A percentile compares a stretch with the other conserved stretches of the same genome.
phyloP scores from a whole-genome alignment of 2,329 filamentous ascomycete species.

The Aspergillus amoenus region DNA sequence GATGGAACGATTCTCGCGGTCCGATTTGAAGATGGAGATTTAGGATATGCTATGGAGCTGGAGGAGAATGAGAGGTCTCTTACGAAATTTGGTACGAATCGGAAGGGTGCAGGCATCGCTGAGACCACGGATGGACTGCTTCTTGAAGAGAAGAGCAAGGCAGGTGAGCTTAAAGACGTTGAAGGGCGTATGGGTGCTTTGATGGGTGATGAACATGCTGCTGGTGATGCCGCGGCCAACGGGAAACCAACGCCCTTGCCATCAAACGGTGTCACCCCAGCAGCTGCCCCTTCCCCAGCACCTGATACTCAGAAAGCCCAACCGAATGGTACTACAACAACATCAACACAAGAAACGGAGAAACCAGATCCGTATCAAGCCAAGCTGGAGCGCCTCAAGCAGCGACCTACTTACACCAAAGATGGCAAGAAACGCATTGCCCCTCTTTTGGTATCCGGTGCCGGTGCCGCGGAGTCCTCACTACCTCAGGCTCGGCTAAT shows the following conservation, averaged over 20 bases:
- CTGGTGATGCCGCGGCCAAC: constrained; percentile 54
- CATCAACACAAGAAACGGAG: constrained; percentile 34
- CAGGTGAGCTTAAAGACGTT: constrained; percentile 81
- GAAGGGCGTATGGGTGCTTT: constrained; percentile 97
- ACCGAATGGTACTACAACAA: constrained; percentile 35
- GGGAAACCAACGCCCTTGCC: constrained; percentile 38
- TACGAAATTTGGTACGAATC: constrained; percentile 85
- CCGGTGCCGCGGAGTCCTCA: constrained; percentile 81
- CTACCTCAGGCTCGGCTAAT: constrained; percentile 86
- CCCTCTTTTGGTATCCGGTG: constrained; percentile 85
- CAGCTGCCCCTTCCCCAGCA: constrained; percentile 31
- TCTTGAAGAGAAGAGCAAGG: constrained; percentile 88
- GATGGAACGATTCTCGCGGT: constrained; percentile 84
- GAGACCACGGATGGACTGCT: constrained; percentile 88
- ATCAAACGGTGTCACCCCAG: constrained; percentile 48
- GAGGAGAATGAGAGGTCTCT: constrained; percentile 91
- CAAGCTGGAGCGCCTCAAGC: constrained; percentile 72
- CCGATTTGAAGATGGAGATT: constrained; percentile 79
- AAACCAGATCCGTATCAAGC: constrained; percentile 56
- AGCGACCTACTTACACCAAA: constrained; percentile 89
- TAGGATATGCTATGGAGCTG: constrained; percentile 81
- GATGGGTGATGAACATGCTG: constrained; percentile 77
- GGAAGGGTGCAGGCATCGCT: constrained; percentile 84
- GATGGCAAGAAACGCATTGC: constrained; percentile 96
- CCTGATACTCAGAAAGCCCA: constrained; percentile 35